Base-by-base conservation (phyloP, 2,329 filamentous ascomycete genomes). In the Nemania serpens region DNA sequence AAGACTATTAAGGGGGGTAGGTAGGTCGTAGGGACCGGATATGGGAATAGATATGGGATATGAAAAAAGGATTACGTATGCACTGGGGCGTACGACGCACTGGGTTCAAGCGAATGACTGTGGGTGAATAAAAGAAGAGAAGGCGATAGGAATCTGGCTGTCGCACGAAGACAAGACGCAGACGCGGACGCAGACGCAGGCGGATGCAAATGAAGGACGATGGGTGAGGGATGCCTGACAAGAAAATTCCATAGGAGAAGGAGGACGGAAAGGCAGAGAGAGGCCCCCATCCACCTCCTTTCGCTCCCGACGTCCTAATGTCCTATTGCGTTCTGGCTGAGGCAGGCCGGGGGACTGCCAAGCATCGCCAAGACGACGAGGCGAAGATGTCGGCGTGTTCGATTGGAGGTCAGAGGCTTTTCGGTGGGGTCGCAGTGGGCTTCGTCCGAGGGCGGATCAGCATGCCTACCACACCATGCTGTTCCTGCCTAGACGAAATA, bases 71-170 rank as follows among this genome's bases (percentile, higher is more conserved):
- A 33, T 50, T 66, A 55, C 54, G 58, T 61, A 65, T 61, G 55
- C 37, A 25, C 57, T 37, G 36, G 41, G 52, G 46, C 17, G 41
- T 55, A 49, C 22, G 54, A 49, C 48, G 45, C 60, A 53, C 12
- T 46, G n/a, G 51, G 34, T 59, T 57, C 49, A 66, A 66, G 64
- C 36, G 63, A 66, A 52, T 52, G 63, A 66, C 63, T 66, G 55
- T 45, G 42, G 51, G 61, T 61, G 61, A 63, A 61, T 39, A 20
- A 36, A 33, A 57, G 55, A 59, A 66, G 51, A 43, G 41, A 60
- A 63, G 46, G 46, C 43, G 41, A 43, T 6, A 52, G 34, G 17
- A n/a, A 3, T 29, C 25, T 41, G 48, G 37, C 60, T 37, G 54
- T 61, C 57, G 58, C 54, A 49, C 47, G 39, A 59, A 50, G 58